A percentile compares a stretch with the other conserved stretches of the same genome.
These are phyloP conservation scores for Tolypocladium ovalisporum DNA, from an alignment of 2,329 filamentous ascomycete species.

Conservation along the genomic window DNA sequence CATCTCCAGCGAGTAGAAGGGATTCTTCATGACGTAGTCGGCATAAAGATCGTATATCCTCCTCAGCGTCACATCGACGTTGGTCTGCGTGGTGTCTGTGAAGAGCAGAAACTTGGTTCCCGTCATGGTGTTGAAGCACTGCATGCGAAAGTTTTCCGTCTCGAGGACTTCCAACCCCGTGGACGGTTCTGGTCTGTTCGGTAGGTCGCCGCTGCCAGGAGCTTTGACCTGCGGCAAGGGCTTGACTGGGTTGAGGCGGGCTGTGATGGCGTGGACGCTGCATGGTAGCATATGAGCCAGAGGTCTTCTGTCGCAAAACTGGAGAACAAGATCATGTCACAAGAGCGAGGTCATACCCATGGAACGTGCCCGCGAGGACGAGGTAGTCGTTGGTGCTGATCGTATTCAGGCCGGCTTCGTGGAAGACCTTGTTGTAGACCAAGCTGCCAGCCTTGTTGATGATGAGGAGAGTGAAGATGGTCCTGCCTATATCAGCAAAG, in stretches of 20 bases:
- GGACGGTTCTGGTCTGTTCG: conserved; percentile 47
- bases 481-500: conserved; percentile 43
- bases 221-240: conserved; percentile 18
- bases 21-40: conserved; percentile 99
- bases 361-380: conserved; percentile 92
- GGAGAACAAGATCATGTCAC: conserved; percentile 1
- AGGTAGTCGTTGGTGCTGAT: conserved; percentile 94
- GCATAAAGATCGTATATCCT: conserved; percentile 90
- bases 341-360: conserved; percentile 52
- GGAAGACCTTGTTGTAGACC: conserved; percentile 91
- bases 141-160: conserved; percentile 85
- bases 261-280: conserved; percentile 60
- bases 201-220: conserved; percentile 24
- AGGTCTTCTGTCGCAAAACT: background rate
- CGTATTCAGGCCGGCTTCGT: conserved; percentile 72
- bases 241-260: conserved; percentile 48
- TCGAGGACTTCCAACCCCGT: conserved; percentile 89
- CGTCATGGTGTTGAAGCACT: conserved; percentile 91
- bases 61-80: conserved; percentile 72
- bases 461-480: conserved; percentile 88
- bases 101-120: conserved; percentile 94
- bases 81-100: conserved; percentile 78
- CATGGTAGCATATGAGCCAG: conserved; percentile 4
- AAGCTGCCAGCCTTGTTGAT: conserved; percentile 98
- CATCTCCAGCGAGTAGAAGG: conserved; percentile 97